Base-by-base conservation (phyloP, 2,329 filamentous ascomycete genomes). In the Beauveria medogensis region DNA sequence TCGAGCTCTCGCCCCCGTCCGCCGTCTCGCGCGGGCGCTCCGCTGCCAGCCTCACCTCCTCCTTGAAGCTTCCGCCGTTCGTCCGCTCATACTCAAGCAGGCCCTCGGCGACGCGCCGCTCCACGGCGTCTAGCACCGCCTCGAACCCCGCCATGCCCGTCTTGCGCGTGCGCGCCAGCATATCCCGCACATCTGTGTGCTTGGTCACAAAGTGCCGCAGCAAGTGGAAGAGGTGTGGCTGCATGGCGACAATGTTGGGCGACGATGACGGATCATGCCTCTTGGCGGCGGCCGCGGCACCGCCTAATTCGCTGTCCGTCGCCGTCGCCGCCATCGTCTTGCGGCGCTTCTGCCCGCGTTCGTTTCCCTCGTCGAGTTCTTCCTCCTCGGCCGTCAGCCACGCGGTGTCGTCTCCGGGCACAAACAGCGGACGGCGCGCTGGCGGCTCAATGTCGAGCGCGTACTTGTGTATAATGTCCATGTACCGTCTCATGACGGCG, bases 141-240 rank as follows among this genome's bases (percentile, higher is more conserved):
- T 97, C 93, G 69, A 90, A 92, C 0, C 83, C 85, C 1, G 81
- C 77, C 59, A 97, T 84, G 66, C 96, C 89, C 41, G 89, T 89
- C 14, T 84, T 79, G 22, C 82, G 77, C 18, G 81, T 83, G 63
- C 80, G 80, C 0, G 91, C 92, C 2, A 99, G 81, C n/a, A 87
- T 84, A 70, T 97, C 91, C 37, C 94, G 85, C 37, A 97, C 86
- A 66, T 94, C 82, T 26, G 90, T 92, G 73, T 97, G 90, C 64
- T 81, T 82, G 2, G 86, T 80, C 40, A 99, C 86, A 26, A 97
- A 82, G 37, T 93, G 87, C 18, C 93, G 84, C 24, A 97, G 82
- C 28, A 99, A 82, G 72, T 96, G 90, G 79, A 99, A 99, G 48
- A 97, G 83, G 73, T 99, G 94, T 0, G 91, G 86, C 73, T 97